Evolutionary conservation across 768 basidiomycete species (phyloP).

Genomic region (Coprinellus aureogranulatus): DNA sequence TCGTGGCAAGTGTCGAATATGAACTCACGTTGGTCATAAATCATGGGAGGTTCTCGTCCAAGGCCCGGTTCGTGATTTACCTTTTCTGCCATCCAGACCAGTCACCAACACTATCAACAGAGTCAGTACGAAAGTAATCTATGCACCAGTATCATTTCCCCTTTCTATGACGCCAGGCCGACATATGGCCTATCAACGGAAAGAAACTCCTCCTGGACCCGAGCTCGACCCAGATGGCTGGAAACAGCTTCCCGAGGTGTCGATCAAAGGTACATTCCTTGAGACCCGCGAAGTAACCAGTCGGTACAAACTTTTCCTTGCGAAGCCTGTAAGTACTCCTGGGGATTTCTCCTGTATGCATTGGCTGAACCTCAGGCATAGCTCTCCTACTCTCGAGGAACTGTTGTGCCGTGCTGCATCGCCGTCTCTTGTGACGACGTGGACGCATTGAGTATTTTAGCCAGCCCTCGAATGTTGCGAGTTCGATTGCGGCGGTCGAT

Average conservation of each 20-base stretch:
- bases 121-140: not conserved
- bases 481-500: not conserved
- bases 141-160: not conserved
- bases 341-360: not conserved
- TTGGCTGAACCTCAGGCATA: not conserved
- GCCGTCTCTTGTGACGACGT: not conserved
- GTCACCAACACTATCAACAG: not conserved
- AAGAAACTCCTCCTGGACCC: not conserved
- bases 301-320: not conserved
- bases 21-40: not conserved
- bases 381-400: not conserved
- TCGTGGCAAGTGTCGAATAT: not conserved
- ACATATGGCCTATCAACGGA: not conserved
- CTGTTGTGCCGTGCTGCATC: not conserved
- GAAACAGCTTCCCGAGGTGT: not conserved
- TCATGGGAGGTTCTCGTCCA: not conserved
- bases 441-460: not conserved
- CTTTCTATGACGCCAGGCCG: not conserved
- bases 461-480: not conserved
- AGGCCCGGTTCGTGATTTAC: not conserved
- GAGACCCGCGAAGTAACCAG: not conserved
- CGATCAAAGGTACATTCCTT: not conserved
- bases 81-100: not conserved
- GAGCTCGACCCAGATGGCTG: not conserved
- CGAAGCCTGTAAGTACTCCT: constrained; percentile 1